Conservation (phyloP, 2,329 filamentous ascomycete genomes). For the Verticillium tricorpus region DNA sequence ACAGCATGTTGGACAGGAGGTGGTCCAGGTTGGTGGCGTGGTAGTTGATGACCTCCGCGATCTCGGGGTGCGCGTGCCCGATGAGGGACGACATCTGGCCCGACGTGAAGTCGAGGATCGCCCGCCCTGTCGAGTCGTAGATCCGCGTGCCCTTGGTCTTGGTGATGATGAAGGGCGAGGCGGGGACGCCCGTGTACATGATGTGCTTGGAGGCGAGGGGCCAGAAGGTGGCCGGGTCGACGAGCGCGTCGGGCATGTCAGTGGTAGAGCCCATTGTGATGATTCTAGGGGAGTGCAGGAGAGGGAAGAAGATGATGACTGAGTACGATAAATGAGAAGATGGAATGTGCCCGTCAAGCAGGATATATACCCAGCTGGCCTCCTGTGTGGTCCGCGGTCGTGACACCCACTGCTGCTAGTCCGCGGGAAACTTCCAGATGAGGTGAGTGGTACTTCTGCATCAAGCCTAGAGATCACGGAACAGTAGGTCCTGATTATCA, state of each 20-base stretch:
- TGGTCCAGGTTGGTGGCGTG: slow-evolving; percentile 49
- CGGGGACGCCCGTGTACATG: slow-evolving; percentile 36
- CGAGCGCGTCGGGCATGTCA: not conserved
- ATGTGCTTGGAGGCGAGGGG: slow-evolving; percentile 32
- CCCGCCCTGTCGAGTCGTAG: slow-evolving; percentile 35
- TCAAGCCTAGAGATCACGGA: not conserved
- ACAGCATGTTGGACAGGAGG: slow-evolving; percentile 53
- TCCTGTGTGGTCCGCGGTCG: not conserved
- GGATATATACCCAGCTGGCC: not conserved
- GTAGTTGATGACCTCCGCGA: slow-evolving; percentile 44
- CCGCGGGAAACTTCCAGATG: not conserved
- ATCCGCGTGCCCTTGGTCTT: slow-evolving; percentile 39
- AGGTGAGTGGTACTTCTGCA: not conserved
- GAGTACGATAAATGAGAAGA: not conserved
- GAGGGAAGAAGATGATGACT: not conserved
- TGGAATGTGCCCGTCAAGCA: not conserved
- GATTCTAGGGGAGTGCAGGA: not conserved
- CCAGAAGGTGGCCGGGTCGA: slow-evolving; percentile 20
- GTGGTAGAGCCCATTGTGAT: not conserved
- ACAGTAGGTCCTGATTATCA: not conserved
- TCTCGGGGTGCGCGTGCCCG: slow-evolving; percentile 53
- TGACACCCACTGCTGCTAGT: not conserved
- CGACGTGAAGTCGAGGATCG: slow-evolving; percentile 54
- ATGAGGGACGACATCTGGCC: slow-evolving; percentile 56
- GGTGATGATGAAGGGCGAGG: slow-evolving; percentile 34